These are phyloP conservation scores for Cydonia oblonga DNA, from an alignment of 331 rosid genomes.

Conservation along the genomic window DNA sequence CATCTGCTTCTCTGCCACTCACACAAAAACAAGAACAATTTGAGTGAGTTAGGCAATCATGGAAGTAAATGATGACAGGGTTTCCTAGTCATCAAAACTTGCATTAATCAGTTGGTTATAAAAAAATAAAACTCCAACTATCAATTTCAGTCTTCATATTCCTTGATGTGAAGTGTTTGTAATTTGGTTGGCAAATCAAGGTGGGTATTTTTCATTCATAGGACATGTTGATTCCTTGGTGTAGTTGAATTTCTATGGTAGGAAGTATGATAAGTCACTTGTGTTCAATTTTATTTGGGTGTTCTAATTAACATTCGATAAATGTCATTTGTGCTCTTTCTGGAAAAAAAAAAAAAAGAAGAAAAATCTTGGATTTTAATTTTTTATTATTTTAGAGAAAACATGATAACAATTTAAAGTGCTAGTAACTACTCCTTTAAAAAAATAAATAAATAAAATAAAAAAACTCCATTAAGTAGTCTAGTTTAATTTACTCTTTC, in stretches of 20 bases:
- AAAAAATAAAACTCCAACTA: slow-evolving; percentile 2
- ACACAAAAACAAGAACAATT: not conserved
- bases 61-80: slow-evolving; percentile 4
- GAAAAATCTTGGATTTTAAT: too few species aligned
- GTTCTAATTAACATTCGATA: too few species aligned
- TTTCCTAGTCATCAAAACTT: slow-evolving; percentile 4
- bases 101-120: slow-evolving; percentile 11
- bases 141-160: not conserved
- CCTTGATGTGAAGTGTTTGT: not conserved
- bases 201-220: not conserved
- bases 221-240: not conserved
- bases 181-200: not conserved
- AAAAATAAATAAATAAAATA: too few species aligned
- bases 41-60: not conserved
- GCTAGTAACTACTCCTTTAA: too few species aligned
- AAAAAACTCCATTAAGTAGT: too few species aligned
- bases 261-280: not conserved
- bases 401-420: too few species aligned
- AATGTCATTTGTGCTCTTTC: too few species aligned
- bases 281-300: not conserved
- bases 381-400: too few species aligned
- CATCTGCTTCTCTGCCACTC: not conserved
- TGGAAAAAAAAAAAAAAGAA: too few species aligned
- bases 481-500: too few species aligned
- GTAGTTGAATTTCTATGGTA: not conserved